These are phyloP conservation scores for Fraxinus ornus DNA, from an alignment of 305 asterid genomes.

Conservation along the genomic window DNA sequence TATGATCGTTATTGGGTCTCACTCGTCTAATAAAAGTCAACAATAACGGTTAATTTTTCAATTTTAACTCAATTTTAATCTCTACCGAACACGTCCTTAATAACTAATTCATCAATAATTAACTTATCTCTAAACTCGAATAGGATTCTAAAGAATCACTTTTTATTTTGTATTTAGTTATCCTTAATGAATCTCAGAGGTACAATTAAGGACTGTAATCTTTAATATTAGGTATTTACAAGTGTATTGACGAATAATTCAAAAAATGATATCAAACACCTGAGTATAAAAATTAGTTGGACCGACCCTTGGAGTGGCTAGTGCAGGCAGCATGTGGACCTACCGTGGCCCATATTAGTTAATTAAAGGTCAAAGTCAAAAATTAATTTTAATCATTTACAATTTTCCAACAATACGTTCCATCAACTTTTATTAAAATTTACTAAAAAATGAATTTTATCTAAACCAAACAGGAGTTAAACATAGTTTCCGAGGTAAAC, in stretches of 20 bases:
- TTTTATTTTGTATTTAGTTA: neutral
- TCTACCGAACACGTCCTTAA: neutral
- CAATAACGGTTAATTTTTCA: too few species aligned
- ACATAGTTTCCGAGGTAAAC: too few species aligned
- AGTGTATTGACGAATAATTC: neutral
- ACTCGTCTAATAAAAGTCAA: too few species aligned
- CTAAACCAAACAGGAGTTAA: neutral
- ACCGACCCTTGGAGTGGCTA: neutral
- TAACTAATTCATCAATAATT: constrained; percentile 18
- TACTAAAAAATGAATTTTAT: too few species aligned
- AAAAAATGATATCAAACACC: neutral
- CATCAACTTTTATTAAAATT: neutral
- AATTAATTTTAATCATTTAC: too few species aligned
- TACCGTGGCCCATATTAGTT: too few species aligned
- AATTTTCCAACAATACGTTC: neutral
- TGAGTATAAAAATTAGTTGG: neutral
- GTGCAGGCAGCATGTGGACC: neutral
- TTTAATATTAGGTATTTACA: neutral
- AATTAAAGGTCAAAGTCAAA: too few species aligned
- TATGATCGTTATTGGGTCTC: too few species aligned
- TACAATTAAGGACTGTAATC: neutral
- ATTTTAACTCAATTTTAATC: too few species aligned
- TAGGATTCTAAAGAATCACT: constrained; percentile 30
- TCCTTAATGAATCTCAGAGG: neutral
- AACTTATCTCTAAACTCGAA: constrained; percentile 31